phyloP scores from a whole-genome alignment of 2,329 filamentous ascomycete species.

The Cladobotryum mycophilum region DNA sequence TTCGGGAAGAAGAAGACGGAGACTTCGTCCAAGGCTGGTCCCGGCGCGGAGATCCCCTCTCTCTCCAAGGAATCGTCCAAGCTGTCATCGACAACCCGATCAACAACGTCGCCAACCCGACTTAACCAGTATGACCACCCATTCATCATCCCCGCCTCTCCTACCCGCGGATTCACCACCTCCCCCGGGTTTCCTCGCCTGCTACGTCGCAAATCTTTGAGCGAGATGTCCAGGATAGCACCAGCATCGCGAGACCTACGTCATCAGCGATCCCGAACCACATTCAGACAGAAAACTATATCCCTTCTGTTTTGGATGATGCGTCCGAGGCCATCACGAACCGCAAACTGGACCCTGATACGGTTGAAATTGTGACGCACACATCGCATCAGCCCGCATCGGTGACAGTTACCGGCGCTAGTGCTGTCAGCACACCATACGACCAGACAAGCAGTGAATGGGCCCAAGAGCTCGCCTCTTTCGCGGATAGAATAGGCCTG shows the following conservation, averaged over 20 bases:
- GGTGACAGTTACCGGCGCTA: slow-evolving; percentile 53
- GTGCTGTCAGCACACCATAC: slow-evolving; percentile 27
- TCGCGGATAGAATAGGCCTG: slow-evolving; percentile 39
- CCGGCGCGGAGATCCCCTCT: slow-evolving; percentile 28
- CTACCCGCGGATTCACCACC: slow-evolving; percentile 57
- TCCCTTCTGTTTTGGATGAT: slow-evolving; percentile 84
- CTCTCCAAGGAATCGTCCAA: slow-evolving; percentile 31
- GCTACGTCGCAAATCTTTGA: slow-evolving; percentile 83
- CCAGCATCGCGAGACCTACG: slow-evolving; percentile 53
- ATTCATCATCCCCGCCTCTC: slow-evolving; percentile 53
- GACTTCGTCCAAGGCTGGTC: slow-evolving; percentile 30
- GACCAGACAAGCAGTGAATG: slow-evolving; percentile 43
- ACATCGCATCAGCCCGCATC: slow-evolving; percentile 74
- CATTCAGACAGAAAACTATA: slow-evolving; percentile 90
- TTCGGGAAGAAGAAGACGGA: slow-evolving; percentile 56
- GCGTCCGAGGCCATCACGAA: slow-evolving; percentile 91
- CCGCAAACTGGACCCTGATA: slow-evolving; percentile 73
- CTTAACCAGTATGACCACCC: slow-evolving; percentile 34
- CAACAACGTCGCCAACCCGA: slow-evolving; percentile 35
- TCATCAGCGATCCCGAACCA: slow-evolving; percentile 88
- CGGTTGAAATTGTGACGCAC: slow-evolving; percentile 89
- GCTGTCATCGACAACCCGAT: slow-evolving; percentile 29
- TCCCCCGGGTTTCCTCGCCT: slow-evolving; percentile 75
- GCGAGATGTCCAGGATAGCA: slow-evolving; percentile 82
- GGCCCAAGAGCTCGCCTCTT: slow-evolving; percentile 52